Evolutionary conservation across 805 yeast genomes (phyloP), one percentile per base, ranked within the genome.

Genomic region (Nakazawaea ishiwadae): DNA sequence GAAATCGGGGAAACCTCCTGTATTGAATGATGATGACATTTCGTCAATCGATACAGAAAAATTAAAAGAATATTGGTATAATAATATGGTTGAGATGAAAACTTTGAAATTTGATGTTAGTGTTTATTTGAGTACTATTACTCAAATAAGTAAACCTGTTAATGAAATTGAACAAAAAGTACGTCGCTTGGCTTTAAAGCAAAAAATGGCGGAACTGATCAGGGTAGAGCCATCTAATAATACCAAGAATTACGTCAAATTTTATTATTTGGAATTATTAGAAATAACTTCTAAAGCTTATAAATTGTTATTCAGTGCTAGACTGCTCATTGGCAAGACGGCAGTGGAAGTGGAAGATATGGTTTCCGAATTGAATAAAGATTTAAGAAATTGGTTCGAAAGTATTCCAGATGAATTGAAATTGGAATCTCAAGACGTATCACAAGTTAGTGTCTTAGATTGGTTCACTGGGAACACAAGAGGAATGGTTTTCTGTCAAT

Each of bases 1-100:
- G 42, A 67, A 69, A 39, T 51, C 66, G 35, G 81, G 83, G 1
- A 68, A 68, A 39, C 70, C 80, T 2, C 73, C 81, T 0, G 50
- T 68, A 26, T 59, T 76, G 28, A 62, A 63, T 47, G 65, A 59
- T 37, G 46, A 46, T 7, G 79, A 75, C 49, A 55, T 66, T 10
- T 50, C 68, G 2, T 51, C 66, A 1, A 30, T 58, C 10, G 37
- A 32, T 20, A 31, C 42, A 4, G 34, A 21, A 6, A 48, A 39
- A 9, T 27, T 44, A 10, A 30, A 30, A 17, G 24, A 33, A 9
- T 28, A 14, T 14, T 32, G 40, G 37, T 28, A 26, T 20, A 21
- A 12, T 12, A n/a, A 26, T 2, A 14, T 14, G 10, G 11, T 7
- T 16, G 32, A 32, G 18, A 19, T 16, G 10, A 2, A 17, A 14